phyloP scores from a whole-genome alignment of 2,329 filamentous ascomycete species.

The Verticillium zaregamsianum region DNA sequence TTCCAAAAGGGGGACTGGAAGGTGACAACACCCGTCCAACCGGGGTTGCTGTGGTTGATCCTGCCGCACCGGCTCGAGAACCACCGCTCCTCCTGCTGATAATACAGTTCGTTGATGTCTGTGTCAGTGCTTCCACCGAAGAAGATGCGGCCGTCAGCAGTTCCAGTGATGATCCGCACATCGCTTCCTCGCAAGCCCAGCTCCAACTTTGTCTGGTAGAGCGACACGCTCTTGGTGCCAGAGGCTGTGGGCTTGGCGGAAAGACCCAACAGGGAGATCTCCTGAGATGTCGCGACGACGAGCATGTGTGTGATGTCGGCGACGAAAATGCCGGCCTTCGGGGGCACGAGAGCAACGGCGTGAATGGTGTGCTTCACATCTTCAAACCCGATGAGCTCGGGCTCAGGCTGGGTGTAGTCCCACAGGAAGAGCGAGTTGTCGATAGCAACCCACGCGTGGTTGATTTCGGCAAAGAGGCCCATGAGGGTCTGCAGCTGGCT shows the following conservation, averaged over 20 bases:
- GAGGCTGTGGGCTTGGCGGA: constrained; percentile 60
- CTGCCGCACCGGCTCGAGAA: constrained; percentile 85
- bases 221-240: constrained; percentile 67
- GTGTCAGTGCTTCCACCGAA: constrained; percentile 78
- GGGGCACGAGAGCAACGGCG: constrained; percentile 81
- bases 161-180: constrained; percentile 75
- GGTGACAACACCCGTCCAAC: constrained; percentile 61
- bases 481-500: constrained; percentile 87
- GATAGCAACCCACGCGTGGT: constrained; percentile 92
- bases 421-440: constrained; percentile 95
- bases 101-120: constrained; percentile 90
- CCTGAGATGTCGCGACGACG: constrained; percentile 79
- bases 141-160: constrained; percentile 86
- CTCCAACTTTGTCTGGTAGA: constrained; percentile 88
- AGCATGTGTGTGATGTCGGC: constrained; percentile 81
- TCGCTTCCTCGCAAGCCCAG: constrained; percentile 72
- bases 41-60: constrained; percentile 78
- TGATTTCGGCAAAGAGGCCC: constrained; percentile 91
- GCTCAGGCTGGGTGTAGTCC: constrained; percentile 94
- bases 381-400: constrained; percentile 87
- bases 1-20: constrained; percentile 47
- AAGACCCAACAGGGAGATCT: constrained; percentile 87
- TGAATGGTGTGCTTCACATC: constrained; percentile 85
- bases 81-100: constrained; percentile 97
- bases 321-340: constrained; percentile 84